These are phyloP conservation scores for Rhodamnia rubescens DNA, from an alignment of 345 rosid species.

Conservation along the genomic window DNA sequence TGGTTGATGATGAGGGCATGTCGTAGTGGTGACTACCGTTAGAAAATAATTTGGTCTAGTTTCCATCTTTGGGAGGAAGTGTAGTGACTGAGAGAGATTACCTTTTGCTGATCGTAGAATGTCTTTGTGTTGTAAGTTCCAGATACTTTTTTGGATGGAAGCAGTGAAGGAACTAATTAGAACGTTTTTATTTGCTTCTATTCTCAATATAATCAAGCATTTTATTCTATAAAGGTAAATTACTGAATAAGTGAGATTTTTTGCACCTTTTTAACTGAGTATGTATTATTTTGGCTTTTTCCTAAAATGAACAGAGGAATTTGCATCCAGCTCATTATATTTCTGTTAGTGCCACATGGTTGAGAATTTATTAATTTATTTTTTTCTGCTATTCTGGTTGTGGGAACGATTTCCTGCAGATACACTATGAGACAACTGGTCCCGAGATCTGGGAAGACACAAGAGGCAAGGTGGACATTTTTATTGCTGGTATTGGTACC, in stretches of 20 bases:
- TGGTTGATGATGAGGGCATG: neutral
- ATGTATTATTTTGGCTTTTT: neutral
- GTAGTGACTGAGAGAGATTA: neutral
- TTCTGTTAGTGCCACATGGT: neutral
- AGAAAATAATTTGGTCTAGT: neutral
- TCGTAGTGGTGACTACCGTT: neutral
- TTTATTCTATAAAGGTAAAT: neutral
- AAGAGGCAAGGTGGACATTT: slow-evolving; percentile 68
- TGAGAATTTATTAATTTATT: neutral
- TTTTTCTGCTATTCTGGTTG: neutral
- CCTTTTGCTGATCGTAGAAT: too few species aligned
- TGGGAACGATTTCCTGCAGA: slow-evolving; percentile 22
- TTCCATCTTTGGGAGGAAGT: neutral
- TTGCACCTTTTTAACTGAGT: neutral
- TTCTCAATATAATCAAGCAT: neutral
- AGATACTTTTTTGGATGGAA: too few species aligned
- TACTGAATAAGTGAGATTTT: neutral
- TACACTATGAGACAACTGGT: slow-evolving; percentile 84
- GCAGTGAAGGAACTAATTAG: neutral
- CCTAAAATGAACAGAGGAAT: neutral
- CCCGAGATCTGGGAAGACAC: slow-evolving; percentile 89
- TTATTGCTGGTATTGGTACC: slow-evolving; percentile 79
- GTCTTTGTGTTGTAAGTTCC: too few species aligned
- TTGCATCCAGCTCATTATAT: neutral
- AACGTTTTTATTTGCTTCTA: neutral